Percentiles rank a stretch among this genome's conserved stretches.
Conservation (phyloP, 306 rosid species). For the Cucurbita moschata region DNA sequence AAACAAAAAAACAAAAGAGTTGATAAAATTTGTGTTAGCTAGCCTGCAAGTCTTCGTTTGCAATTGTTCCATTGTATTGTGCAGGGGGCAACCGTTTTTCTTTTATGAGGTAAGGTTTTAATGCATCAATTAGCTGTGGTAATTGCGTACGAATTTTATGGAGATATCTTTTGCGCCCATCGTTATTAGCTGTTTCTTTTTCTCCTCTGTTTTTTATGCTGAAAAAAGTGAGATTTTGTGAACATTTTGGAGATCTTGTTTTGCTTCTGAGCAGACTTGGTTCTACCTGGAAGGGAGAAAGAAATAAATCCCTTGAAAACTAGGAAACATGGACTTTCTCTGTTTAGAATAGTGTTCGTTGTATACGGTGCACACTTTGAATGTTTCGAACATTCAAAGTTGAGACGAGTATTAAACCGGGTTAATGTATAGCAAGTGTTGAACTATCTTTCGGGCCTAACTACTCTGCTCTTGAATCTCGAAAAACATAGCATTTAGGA, state of each 20-base stretch:
- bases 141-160: not conserved
- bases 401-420: not conserved
- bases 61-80: not conserved
- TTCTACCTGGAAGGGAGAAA: not conserved
- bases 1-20: not conserved
- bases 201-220: not conserved
- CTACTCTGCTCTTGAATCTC: not conserved
- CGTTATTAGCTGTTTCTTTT: not conserved
- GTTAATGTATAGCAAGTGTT: not conserved
- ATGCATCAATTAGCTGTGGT: not conserved
- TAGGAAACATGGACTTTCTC: not conserved
- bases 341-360: not conserved
- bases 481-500: not conserved
- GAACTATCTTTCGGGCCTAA: not conserved
- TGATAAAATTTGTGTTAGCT: not conserved
- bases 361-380: not conserved
- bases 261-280: not conserved
- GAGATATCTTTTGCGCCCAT: not conserved
- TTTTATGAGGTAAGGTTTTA: not conserved
- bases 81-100: not conserved
- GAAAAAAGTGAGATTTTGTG: not conserved
- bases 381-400: not conserved
- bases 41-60: not conserved
- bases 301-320: not conserved
- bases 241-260: not conserved